These are phyloP conservation scores for Boletus coccyginus DNA, from an alignment of 768 basidiomycete species.

Conservation along the genomic window DNA sequence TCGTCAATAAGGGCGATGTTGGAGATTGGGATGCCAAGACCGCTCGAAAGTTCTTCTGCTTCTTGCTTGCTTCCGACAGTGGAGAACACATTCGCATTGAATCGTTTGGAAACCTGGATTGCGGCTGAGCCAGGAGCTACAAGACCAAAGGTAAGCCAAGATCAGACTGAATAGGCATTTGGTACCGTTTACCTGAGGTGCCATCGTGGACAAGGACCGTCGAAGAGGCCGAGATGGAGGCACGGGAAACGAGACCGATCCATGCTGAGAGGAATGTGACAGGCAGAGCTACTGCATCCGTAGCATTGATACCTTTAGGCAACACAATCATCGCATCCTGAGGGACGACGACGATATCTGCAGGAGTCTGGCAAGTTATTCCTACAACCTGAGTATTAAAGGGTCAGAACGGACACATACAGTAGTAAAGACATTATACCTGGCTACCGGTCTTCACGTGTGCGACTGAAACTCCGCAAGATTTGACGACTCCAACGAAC, in stretches of 20 bases:
- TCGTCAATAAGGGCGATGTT: too few species aligned
- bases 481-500: conserved; percentile 21
- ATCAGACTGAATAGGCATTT: too few species aligned
- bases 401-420: not conserved
- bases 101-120: conserved; percentile 24
- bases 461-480: conserved; percentile 8
- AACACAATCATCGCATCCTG: conserved; percentile 10
- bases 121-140: conserved; percentile 25
- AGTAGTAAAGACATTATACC: not conserved
- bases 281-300: conserved; percentile 23
- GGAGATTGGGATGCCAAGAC: conserved; percentile 6
- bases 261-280: conserved; percentile 24
- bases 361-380: conserved; percentile 14
- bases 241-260: conserved; percentile 25
- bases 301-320: conserved; percentile 9
- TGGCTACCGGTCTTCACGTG: conserved; percentile 4
- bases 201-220: too few species aligned
- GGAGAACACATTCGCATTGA: conserved; percentile 17
- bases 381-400: conserved; percentile 14
- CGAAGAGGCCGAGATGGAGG: conserved; percentile 15
- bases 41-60: conserved; percentile 12
- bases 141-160: too few species aligned
- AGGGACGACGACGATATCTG: conserved; percentile 17
- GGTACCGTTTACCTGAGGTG: too few species aligned
- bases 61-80: conserved; percentile 21